Evolutionary conservation across 441 rosid species (phyloP).

Genomic region (Gossypium schwendimanii): DNA sequence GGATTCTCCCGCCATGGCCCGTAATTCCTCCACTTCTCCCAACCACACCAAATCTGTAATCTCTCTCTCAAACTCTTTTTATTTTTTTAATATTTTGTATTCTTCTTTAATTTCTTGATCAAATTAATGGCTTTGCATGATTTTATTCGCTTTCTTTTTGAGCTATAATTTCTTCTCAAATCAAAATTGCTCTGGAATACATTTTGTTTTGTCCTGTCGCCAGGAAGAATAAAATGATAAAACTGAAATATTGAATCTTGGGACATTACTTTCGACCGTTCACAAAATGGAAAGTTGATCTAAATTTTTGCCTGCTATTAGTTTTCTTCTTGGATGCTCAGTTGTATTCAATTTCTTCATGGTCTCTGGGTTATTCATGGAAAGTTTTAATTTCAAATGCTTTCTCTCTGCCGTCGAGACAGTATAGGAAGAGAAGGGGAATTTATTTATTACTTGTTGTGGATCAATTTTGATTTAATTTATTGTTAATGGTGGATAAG

Average conservation of each 20-base stretch:
- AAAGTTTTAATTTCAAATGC: not conserved
- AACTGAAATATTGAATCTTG: not conserved
- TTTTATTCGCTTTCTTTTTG: not conserved
- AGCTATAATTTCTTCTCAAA: not conserved
- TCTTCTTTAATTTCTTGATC: not conserved
- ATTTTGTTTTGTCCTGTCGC: not conserved
- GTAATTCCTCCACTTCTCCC: slow-evolving; percentile 45
- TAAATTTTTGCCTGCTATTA: not conserved
- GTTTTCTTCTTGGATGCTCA: not conserved
- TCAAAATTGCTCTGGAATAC: not conserved
- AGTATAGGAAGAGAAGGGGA: not conserved
- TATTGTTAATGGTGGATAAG: not conserved
- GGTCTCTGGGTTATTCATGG: not conserved
- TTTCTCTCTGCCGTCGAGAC: not conserved
- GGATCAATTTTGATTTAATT: not conserved
- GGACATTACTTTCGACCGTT: not conserved
- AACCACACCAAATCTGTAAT: slow-evolving; percentile 44
- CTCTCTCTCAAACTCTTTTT: not conserved
- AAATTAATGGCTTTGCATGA: not conserved
- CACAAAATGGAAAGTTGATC: not conserved
- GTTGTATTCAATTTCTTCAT: not conserved
- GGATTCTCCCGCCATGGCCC: slow-evolving; percentile 49
- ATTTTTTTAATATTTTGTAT: not conserved
- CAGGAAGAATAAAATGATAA: not conserved
- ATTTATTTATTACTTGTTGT: not conserved